A percentile compares a stretch with the other conserved stretches of the same genome.
Evolutionary conservation across 306 rosid species (phyloP).

Genomic region (Argentina anserina): DNA sequence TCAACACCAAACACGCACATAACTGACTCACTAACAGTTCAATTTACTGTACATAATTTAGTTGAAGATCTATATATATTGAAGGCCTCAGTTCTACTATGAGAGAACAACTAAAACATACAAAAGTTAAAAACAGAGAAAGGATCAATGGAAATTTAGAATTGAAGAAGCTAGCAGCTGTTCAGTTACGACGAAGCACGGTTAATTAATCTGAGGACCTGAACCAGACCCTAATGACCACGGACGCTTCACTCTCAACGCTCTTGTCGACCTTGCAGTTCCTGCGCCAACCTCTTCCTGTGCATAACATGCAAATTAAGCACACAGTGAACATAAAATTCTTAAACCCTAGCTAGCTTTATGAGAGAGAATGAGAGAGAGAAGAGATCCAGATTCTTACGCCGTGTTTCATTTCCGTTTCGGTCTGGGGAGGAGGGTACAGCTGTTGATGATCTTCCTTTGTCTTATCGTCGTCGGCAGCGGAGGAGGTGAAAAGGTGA

Average conservation of each 20-base stretch:
- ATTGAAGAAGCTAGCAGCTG: background rate
- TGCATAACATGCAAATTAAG: background rate
- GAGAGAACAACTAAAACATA: background rate
- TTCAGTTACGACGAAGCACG: background rate
- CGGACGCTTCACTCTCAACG: background rate
- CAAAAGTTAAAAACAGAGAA: background rate
- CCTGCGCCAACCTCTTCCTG: constrained; percentile 19
- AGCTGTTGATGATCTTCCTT: background rate
- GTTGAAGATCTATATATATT: background rate
- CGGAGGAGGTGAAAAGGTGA: background rate
- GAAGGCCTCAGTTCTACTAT: background rate
- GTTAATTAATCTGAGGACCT: constrained; percentile 41
- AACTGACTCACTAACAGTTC: background rate
- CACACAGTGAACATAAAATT: background rate
- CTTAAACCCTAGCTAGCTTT: background rate
- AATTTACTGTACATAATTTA: background rate
- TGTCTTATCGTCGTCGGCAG: background rate
- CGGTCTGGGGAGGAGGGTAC: background rate
- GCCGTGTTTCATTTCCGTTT: constrained; percentile 8
- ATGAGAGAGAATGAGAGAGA: constrained; percentile 11
- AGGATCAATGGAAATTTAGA: background rate
- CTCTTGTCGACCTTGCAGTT: background rate
- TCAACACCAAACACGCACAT: background rate
- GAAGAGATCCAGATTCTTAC: background rate
- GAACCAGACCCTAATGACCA: constrained; percentile 36